Conservation (phyloP, 2,329 filamentous ascomycete species). For the Phaeophleospora eucalypticola region DNA sequence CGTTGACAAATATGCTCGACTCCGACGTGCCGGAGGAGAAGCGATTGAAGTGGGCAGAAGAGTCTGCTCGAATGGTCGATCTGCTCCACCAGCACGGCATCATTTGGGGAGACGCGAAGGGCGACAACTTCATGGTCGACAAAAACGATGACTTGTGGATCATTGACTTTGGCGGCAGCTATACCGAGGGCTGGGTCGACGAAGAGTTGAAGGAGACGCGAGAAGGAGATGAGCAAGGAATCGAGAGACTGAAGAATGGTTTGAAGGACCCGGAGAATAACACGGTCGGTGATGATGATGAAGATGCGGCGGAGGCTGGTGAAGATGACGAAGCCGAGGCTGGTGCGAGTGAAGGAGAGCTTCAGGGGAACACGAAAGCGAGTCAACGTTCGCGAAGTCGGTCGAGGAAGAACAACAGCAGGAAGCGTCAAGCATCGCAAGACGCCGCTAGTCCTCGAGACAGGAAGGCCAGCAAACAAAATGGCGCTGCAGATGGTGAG, state of each 20-base stretch:
- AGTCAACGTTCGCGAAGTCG: background rate
- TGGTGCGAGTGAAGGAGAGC: constrained; percentile 6
- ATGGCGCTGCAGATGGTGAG: constrained; percentile 4
- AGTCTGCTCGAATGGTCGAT: constrained; percentile 26
- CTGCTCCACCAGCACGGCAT: constrained; percentile 34
- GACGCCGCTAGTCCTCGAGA: background rate
- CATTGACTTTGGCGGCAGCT: constrained; percentile 39
- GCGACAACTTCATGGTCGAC: constrained; percentile 40
- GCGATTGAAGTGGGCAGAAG: constrained; percentile 30
- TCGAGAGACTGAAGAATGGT: constrained; percentile 29
- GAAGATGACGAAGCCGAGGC: constrained; percentile 5
- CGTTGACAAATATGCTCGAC: constrained; percentile 32
- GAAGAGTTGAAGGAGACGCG: constrained; percentile 32
- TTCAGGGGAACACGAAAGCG: constrained; percentile 2
- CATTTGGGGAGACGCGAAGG: constrained; percentile 40
- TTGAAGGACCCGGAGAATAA: constrained; percentile 26
- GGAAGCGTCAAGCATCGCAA: constrained; percentile 3
- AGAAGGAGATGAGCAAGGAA: constrained; percentile 33
- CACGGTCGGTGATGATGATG: constrained; percentile 14
- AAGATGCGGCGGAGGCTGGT: constrained; percentile 7
- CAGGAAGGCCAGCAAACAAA: background rate
- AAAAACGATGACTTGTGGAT: constrained; percentile 35
- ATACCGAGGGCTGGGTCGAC: constrained; percentile 38
- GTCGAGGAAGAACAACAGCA: background rate
- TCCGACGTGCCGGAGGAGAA: constrained; percentile 27